Percentiles rank a stretch among this genome's conserved stretches.
phyloP scores from a whole-genome alignment of 768 basidiomycete genomes.

The Daedaleopsis nitida region DNA sequence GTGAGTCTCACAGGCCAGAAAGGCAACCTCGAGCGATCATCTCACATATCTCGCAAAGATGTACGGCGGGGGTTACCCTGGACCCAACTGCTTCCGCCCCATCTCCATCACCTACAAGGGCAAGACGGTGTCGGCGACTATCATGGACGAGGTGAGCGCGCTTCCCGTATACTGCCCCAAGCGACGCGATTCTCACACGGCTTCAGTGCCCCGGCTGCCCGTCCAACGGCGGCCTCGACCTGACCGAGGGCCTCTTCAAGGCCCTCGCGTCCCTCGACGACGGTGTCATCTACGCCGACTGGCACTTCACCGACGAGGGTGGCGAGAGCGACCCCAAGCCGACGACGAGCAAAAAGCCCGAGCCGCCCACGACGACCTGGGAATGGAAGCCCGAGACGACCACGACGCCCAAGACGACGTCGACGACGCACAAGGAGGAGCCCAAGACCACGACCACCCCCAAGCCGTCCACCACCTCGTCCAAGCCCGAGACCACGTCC shows the following conservation, averaged over 20 bases:
- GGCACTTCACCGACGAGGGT: constrained; percentile 53
- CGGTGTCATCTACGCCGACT: constrained; percentile 64
- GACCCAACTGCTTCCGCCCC: constrained; percentile 59
- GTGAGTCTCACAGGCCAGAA: constrained; percentile 29
- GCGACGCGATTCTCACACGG: background rate
- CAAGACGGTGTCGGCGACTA: constrained; percentile 54
- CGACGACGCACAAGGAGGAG: background rate
- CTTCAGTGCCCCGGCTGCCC: constrained; percentile 68
- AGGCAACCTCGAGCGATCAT: too few species aligned
- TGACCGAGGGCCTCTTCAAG: constrained; percentile 65
- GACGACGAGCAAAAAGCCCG: constrained; percentile 17
- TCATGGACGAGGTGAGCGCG: constrained; percentile 60
- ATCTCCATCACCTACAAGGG: constrained; percentile 67
- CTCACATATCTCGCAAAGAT: constrained; percentile 34
- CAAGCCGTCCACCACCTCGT: constrained; percentile 1
- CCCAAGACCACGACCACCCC: constrained; percentile 11
- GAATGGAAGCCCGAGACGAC: constrained; percentile 27
- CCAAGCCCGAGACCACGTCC: constrained; percentile 3
- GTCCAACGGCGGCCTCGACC: constrained; percentile 59
- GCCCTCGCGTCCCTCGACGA: constrained; percentile 50
- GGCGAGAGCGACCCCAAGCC: constrained; percentile 20
- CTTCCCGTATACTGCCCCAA: background rate
- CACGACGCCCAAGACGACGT: constrained; percentile 15
- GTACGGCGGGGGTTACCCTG: constrained; percentile 63
- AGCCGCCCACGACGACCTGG: constrained; percentile 3